Evolutionary conservation across 805 yeast species (phyloP).

Genomic region (Lipomyces sp.): DNA sequence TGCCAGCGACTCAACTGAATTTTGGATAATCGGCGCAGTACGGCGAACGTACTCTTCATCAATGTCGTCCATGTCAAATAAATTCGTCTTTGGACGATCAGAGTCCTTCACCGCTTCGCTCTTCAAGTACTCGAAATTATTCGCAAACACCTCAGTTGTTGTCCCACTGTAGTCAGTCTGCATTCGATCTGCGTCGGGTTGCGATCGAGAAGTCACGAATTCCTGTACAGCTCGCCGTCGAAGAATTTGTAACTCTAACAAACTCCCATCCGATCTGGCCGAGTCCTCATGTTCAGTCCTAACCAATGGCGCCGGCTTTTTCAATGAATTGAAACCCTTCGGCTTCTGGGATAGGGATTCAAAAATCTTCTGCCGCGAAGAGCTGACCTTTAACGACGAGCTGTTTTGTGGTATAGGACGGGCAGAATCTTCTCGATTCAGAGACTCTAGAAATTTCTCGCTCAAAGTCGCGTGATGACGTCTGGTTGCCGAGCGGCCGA

Average conservation of each 20-base stretch:
- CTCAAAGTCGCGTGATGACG: neutral
- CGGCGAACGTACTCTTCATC: neutral
- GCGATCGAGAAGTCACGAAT: neutral
- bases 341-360: neutral
- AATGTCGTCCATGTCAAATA: neutral
- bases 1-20: neutral
- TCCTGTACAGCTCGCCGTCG: conserved; percentile 1
- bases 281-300: neutral
- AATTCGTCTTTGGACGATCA: neutral
- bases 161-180: neutral
- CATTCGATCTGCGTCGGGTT: neutral
- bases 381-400: neutral
- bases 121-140: neutral
- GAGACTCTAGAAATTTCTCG: neutral
- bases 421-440: neutral
- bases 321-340: neutral
- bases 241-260: neutral
- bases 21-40: neutral
- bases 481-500: neutral
- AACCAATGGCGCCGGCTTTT: neutral
- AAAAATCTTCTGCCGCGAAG: neutral
- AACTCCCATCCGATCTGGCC: neutral
- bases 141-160: neutral
- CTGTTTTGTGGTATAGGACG: neutral
- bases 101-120: neutral